A percentile compares a stretch with the other conserved stretches of the same genome.
Conservation (phyloP, 2,329 filamentous ascomycete species). For the Knufia fluminis region DNA sequence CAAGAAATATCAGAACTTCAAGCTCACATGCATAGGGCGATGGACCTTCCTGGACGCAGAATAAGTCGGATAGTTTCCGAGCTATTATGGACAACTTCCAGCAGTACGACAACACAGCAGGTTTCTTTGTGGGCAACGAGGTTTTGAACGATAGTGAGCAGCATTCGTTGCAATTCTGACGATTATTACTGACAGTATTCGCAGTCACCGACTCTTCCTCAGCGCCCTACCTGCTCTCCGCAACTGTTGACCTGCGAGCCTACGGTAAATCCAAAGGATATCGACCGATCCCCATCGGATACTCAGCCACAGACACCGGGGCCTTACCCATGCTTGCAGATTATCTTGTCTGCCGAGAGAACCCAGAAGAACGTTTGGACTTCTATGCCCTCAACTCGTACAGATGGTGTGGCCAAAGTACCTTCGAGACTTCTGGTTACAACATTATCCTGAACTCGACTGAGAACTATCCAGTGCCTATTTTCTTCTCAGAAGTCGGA, state of each 20-base stretch:
- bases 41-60: slow-evolving; percentile 60
- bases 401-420: slow-evolving; percentile 58
- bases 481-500: slow-evolving; percentile 84
- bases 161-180: not conserved
- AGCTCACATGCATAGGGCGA: slow-evolving; percentile 32
- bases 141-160: slow-evolving; percentile 51
- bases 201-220: slow-evolving; percentile 46
- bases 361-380: slow-evolving; percentile 59
- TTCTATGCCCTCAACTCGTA: slow-evolving; percentile 84
- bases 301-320: slow-evolving; percentile 77
- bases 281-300: slow-evolving; percentile 73
- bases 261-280: slow-evolving; percentile 69
- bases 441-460: slow-evolving; percentile 56
- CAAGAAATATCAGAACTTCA: not conserved
- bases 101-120: slow-evolving; percentile 67
- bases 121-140: slow-evolving; percentile 84
- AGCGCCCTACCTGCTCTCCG: slow-evolving; percentile 76
- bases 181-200: slow-evolving; percentile 10
- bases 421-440: slow-evolving; percentile 60
- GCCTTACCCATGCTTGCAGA: slow-evolving; percentile 57
- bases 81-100: slow-evolving; percentile 70
- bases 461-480: slow-evolving; percentile 65
- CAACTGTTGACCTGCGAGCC: slow-evolving; percentile 70
- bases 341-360: slow-evolving; percentile 69
- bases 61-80: slow-evolving; percentile 59